These are phyloP conservation scores for Eragrostis nindensis DNA, from an alignment of 176 grass and related monocot genomes.

Conservation along the genomic window DNA sequence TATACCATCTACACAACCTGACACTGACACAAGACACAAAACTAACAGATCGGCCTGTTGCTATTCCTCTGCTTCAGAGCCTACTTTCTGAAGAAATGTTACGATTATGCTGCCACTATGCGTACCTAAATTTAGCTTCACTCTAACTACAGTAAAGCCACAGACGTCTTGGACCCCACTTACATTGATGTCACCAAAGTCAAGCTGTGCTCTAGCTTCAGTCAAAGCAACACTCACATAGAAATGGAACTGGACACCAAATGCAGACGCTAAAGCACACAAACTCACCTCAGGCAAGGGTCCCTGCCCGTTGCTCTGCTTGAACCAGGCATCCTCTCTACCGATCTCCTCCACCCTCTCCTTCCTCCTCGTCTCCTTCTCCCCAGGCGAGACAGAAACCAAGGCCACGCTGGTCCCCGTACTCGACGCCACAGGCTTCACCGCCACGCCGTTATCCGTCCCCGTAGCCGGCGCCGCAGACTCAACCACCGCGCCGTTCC, in stretches of 20 bases:
- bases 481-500: conserved; percentile 23
- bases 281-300: conserved; percentile 57
- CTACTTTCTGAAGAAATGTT: not conserved
- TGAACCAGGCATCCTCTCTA: conserved; percentile 96
- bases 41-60: not conserved
- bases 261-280: conserved; percentile 5
- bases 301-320: conserved; percentile 27
- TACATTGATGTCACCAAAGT: not conserved
- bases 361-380: conserved; percentile 72
- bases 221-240: conserved; percentile 14
- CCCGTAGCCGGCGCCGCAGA: not conserved
- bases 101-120: not conserved
- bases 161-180: not conserved
- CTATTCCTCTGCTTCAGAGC: conserved; percentile 4
- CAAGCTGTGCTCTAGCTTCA: not conserved
- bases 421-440: not conserved
- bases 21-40: not conserved
- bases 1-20: conserved; percentile 22
- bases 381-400: conserved; percentile 12
- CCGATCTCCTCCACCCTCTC: conserved; percentile 86
- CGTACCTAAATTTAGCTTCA: conserved; percentile 14
- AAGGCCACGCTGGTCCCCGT: not conserved
- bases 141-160: conserved; percentile 1
- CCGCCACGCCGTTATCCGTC: not conserved
- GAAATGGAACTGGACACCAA: not conserved